phyloP scores from a whole-genome alignment of 306 rosid species.

The Alnus rubra region DNA sequence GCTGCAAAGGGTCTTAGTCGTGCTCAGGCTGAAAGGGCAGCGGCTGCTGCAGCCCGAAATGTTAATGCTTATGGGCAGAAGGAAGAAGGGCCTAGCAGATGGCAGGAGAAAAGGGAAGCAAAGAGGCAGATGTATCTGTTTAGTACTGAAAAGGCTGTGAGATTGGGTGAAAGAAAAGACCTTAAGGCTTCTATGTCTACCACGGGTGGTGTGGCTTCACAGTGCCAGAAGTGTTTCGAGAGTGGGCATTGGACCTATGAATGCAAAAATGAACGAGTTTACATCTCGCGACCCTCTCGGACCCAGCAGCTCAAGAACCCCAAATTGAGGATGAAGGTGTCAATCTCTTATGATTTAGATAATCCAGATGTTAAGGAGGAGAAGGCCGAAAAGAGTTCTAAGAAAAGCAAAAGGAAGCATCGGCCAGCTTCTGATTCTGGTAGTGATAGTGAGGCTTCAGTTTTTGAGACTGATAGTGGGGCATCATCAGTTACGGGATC shows the following conservation, averaged over 20 bases:
- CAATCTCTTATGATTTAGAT: conserved; percentile 58
- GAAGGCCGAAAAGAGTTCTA: conserved; percentile 45
- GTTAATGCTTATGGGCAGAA: conserved; percentile 99
- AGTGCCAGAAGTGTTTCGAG: conserved; percentile 92
- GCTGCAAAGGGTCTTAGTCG: conserved; percentile 99
- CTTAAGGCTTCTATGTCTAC: conserved; percentile 53
- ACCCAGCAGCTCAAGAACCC: conserved; percentile 95
- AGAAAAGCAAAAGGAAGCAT: conserved; percentile 80
- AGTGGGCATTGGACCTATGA: conserved; percentile 94
- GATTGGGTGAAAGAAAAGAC: conserved; percentile 91
- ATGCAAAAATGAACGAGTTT: conserved; percentile 93
- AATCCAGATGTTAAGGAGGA: conserved; percentile 42
- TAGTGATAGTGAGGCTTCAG: conserved; percentile 86
- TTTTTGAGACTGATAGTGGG: conserved; percentile 85
- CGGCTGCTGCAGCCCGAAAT: conserved; percentile 89
- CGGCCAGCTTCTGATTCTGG: conserved; percentile 55
- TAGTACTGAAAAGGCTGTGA: conserved; percentile 98
- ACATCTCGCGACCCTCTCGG: conserved; percentile 89
- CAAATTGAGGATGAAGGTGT: conserved; percentile 65
- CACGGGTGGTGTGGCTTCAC: conserved; percentile 55
- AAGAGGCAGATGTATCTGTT: conserved; percentile 98
- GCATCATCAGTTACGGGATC: conserved; percentile 80
- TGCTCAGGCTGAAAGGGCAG: conserved; percentile 96
- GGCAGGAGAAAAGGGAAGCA: conserved; percentile 99
- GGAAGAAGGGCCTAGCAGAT: conserved; percentile 99